These are phyloP conservation scores for Erythrophleum ivorense DNA, from an alignment of 331 rosid species.

Conservation along the genomic window DNA sequence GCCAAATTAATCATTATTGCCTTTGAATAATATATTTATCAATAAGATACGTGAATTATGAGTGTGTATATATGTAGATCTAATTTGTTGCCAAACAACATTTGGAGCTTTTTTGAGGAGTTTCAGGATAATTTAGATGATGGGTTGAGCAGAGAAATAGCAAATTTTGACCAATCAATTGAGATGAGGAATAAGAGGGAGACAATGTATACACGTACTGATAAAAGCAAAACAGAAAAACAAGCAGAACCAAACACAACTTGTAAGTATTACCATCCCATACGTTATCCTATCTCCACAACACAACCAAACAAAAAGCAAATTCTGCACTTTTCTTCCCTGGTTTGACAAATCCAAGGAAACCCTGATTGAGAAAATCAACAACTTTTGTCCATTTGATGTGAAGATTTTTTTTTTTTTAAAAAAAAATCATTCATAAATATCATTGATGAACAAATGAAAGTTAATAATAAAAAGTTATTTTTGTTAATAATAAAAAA, in stretches of 20 bases:
- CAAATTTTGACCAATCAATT: conserved; percentile 44
- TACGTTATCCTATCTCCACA: conserved; percentile 38
- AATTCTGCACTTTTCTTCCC: not conserved
- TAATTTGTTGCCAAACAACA: not conserved
- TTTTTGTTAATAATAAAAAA: too few relatives aligned
- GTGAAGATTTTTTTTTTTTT: too few relatives aligned
- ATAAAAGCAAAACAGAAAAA: not conserved
- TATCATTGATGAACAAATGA: not conserved
- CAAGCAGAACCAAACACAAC: conserved; percentile 27
- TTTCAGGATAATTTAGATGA: conserved; percentile 4
- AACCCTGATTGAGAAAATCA: not conserved
- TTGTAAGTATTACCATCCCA: conserved; percentile 23
- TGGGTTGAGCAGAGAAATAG: not conserved
- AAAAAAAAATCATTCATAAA: not conserved
- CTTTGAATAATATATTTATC: too few relatives aligned
- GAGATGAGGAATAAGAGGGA: conserved; percentile 59
- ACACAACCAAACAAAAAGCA: conserved; percentile 33
- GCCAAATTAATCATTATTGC: too few relatives aligned
- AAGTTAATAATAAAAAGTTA: not conserved
- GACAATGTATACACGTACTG: conserved; percentile 42
- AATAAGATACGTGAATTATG: too few relatives aligned
- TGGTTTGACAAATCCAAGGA: not conserved
- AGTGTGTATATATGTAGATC: not conserved
- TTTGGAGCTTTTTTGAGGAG: not conserved
- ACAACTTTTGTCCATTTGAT: not conserved